phyloP scores from a whole-genome alignment of 1,284 basidiomycete genomes.

The Paramarasmius palmivorus region DNA sequence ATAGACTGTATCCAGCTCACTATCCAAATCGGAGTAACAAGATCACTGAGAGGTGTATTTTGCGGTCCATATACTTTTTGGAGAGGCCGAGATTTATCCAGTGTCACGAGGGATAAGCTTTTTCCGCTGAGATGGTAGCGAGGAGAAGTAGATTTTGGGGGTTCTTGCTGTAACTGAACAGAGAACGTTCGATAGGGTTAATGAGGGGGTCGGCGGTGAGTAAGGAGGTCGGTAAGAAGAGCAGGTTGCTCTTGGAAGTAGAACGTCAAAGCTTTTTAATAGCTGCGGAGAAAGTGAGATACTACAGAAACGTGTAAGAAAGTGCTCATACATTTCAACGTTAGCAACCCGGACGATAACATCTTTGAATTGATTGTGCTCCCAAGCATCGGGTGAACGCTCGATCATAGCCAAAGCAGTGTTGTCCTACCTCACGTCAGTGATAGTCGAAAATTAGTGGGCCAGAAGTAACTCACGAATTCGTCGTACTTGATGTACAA shows the following conservation, averaged over 20 bases:
- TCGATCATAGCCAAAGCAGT: slow-evolving; percentile 99
- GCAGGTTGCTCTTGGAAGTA: slow-evolving; percentile 94
- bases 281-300: slow-evolving; percentile 42
- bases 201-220: slow-evolving; percentile 91
- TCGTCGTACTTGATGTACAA: slow-evolving; percentile 98
- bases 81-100: too few relatives aligned
- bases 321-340: slow-evolving; percentile 81
- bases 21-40: too few relatives aligned
- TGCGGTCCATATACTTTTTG: too few relatives aligned
- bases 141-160: too few relatives aligned
- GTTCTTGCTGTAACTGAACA: too few relatives aligned
- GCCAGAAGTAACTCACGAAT: slow-evolving; percentile 55
- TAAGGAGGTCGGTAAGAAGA: slow-evolving; percentile 90
- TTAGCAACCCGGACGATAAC: slow-evolving; percentile 95
- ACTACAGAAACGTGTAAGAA: not conserved
- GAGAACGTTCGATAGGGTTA: slow-evolving; percentile 93
- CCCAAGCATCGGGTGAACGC: slow-evolving; percentile 95
- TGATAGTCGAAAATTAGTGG: not conserved
- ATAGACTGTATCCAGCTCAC: too few relatives aligned
- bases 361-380: slow-evolving; percentile 99
- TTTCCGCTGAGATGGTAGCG: too few relatives aligned
- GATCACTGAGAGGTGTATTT: too few relatives aligned
- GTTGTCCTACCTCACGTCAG: slow-evolving; percentile 66
- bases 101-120: too few relatives aligned
- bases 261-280: slow-evolving; percentile 87